These are phyloP conservation scores for Coemansia sp. DNA, from an alignment of 192 early-diverging fungal genomes.

Conservation along the genomic window DNA sequence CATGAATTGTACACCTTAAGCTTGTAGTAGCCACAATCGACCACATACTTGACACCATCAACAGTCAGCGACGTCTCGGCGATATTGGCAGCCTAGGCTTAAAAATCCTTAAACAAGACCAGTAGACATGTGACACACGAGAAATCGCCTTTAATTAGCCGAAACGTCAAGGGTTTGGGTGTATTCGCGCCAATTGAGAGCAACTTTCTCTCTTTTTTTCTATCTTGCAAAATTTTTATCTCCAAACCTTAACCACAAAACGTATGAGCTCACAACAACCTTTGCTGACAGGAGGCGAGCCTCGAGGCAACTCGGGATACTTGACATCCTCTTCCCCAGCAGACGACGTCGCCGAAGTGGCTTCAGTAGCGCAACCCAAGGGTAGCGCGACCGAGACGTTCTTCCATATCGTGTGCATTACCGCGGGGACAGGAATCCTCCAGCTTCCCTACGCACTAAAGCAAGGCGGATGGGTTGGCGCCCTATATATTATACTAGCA, in stretches of 20 bases:
- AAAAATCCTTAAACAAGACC: too few relatives aligned
- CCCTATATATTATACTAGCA: constrained; percentile 67
- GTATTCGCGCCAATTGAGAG: not conserved
- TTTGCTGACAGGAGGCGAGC: not conserved
- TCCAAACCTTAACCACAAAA: not conserved
- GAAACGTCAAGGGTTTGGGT: not conserved
- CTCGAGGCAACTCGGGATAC: constrained; percentile 3
- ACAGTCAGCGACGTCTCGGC: too few relatives aligned
- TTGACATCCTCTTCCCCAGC: not conserved
- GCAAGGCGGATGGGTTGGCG: constrained; percentile 75
- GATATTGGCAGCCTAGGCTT: too few relatives aligned
- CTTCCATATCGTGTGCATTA: constrained; percentile 63
- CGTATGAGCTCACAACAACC: not conserved
- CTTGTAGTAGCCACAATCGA: too few relatives aligned
- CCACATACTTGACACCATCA: too few relatives aligned
- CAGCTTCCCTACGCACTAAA: constrained; percentile 80
- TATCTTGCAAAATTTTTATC: not conserved
- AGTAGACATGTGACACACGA: not conserved
- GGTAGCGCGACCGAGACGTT: constrained; percentile 43
- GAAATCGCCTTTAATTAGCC: not conserved
- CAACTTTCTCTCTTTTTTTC: not conserved
- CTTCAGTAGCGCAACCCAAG: not conserved
- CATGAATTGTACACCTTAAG: too few relatives aligned
- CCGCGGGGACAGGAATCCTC: constrained; percentile 78
- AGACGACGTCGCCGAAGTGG: not conserved